phyloP scores from a whole-genome alignment of 2,329 filamentous ascomycete genomes.

The Fusarium sterilihyphosum region DNA sequence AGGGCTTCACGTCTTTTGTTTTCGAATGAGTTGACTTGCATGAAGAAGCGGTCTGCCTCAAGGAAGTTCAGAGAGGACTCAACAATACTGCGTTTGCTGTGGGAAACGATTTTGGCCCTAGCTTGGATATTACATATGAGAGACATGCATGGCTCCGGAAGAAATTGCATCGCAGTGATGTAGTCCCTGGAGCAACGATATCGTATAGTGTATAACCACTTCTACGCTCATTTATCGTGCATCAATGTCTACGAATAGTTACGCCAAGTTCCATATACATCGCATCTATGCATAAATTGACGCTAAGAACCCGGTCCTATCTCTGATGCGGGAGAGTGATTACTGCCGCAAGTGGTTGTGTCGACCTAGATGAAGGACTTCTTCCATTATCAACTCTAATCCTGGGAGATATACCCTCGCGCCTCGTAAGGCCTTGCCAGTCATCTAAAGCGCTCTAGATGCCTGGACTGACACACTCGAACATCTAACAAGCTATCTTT shows the following conservation, averaged over 20 bases:
- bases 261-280: neutral
- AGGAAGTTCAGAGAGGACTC: neutral
- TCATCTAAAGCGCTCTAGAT: neutral
- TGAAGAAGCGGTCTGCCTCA: constrained; percentile 1
- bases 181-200: constrained; percentile 10
- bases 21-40: constrained; percentile 3
- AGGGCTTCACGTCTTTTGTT: constrained; percentile 22
- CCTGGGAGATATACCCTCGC: neutral
- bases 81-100: neutral
- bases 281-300: neutral
- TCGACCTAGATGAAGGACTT: neutral
- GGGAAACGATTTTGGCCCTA: neutral
- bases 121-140: constrained; percentile 18
- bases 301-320: neutral
- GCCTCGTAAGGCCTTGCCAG: neutral
- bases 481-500: neutral
- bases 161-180: neutral
- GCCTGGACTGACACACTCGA: neutral
- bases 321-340: neutral
- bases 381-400: neutral
- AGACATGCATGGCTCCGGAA: constrained; percentile 19
- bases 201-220: neutral
- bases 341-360: neutral
- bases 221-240: neutral
- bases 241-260: neutral